phyloP scores from a whole-genome alignment of 2,329 filamentous ascomycete genomes.

The Diaporthe destruens region DNA sequence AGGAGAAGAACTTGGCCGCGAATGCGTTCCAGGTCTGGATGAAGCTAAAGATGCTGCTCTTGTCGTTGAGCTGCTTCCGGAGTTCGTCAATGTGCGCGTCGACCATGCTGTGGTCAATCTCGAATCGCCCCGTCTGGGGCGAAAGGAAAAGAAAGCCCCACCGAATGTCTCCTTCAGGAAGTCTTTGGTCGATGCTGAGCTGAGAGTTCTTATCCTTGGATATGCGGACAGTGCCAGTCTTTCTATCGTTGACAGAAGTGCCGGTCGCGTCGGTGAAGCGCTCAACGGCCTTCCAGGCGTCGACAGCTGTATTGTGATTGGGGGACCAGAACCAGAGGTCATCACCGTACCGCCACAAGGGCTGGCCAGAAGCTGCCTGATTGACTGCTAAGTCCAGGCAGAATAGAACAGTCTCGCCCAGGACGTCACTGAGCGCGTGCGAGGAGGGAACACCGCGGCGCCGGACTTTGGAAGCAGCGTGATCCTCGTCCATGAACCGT shows the following conservation, averaged over 20 bases:
- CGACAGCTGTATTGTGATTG: conserved; percentile 63
- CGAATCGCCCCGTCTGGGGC: conserved; percentile 63
- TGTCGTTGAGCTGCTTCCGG: conserved; percentile 65
- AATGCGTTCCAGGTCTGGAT: conserved; percentile 66
- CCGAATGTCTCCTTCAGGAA: conserved; percentile 63
- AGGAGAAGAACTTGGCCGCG: conserved; percentile 63
- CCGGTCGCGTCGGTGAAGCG: conserved; percentile 68
- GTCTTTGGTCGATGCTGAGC: conserved; percentile 47
- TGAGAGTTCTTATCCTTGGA: conserved; percentile 43
- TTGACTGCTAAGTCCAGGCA: conserved; percentile 76
- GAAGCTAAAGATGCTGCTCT: conserved; percentile 62
- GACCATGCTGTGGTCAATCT: conserved; percentile 71
- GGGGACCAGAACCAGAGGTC: conserved; percentile 76
- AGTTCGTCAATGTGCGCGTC: conserved; percentile 71
- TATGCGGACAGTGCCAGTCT: conserved; percentile 63
- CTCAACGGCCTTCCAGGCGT: conserved; percentile 70
- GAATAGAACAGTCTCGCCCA: conserved; percentile 73
- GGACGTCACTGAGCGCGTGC: conserved; percentile 69
- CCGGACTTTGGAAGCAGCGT: conserved; percentile 58
- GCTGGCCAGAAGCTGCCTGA: conserved; percentile 63
- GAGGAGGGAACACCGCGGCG: conserved; percentile 71
- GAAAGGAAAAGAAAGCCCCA: conserved; percentile 71
- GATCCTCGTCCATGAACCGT: conserved; percentile 67
- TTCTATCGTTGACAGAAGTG: conserved; percentile 65
- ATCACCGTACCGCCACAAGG: conserved; percentile 73